A percentile compares a stretch with the other conserved stretches of the same genome.
phyloP scores from a whole-genome alignment of 768 basidiomycete species.

The Leccinum fibrillosum region DNA sequence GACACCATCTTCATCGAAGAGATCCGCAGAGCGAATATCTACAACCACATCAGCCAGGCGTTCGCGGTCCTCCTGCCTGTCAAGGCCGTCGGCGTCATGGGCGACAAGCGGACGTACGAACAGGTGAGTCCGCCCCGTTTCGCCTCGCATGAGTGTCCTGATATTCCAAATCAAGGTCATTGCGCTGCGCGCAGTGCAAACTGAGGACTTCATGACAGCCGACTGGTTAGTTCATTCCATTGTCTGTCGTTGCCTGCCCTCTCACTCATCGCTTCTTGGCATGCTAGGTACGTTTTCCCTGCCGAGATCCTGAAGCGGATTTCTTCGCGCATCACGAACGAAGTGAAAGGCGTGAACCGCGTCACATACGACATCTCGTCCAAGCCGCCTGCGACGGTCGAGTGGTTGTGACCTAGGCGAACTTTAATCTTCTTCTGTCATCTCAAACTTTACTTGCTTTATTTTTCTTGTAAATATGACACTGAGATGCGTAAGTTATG shows the following conservation, averaged over 20 bases:
- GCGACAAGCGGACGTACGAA: slow-evolving; percentile 94
- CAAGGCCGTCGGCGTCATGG: slow-evolving; percentile 96
- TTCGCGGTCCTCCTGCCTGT: slow-evolving; percentile 97
- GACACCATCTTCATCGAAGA: slow-evolving; percentile 98
- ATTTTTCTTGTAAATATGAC: neutral
- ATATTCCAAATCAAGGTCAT: slow-evolving; percentile 58
- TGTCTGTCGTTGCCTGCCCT: neutral
- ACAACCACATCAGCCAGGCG: slow-evolving; percentile 92
- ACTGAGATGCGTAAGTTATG: neutral
- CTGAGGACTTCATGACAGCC: slow-evolving; percentile 99
- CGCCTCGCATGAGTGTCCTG: neutral
- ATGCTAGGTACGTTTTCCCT: slow-evolving; percentile 91
- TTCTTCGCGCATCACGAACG: slow-evolving; percentile 96
- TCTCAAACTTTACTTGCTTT: neutral
- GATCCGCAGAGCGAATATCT: slow-evolving; percentile 88
- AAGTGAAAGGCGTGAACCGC: slow-evolving; percentile 93
- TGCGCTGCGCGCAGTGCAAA: slow-evolving; percentile 88
- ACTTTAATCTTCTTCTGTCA: neutral
- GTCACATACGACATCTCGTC: slow-evolving; percentile 96
- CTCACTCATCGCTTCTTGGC: slow-evolving; percentile 13
- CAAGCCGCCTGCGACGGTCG: slow-evolving; percentile 82
- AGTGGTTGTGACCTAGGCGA: slow-evolving; percentile 36
- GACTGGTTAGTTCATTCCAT: slow-evolving; percentile 67
- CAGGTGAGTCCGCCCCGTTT: slow-evolving; percentile 47
- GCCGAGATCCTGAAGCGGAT: slow-evolving; percentile 84